Evolutionary conservation across 202 grass and related monocot genomes (phyloP).

Genomic region (Carex arenaria): DNA sequence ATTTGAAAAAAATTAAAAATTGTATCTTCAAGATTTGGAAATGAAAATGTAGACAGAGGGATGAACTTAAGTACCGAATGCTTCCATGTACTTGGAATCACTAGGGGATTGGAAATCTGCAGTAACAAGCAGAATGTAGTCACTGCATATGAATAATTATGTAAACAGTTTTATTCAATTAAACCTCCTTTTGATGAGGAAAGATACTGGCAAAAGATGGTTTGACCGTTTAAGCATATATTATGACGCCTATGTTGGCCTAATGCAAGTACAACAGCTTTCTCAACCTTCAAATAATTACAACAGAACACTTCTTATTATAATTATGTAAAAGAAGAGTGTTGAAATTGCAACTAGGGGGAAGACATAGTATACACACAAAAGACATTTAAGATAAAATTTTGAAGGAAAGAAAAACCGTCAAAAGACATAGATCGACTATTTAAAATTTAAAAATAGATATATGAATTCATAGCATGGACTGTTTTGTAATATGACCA

Average conservation of each 20-base stretch:
- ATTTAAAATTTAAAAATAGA: too few species aligned
- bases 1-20: neutral
- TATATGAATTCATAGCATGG: too few species aligned
- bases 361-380: neutral
- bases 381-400: neutral
- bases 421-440: slow-evolving; percentile 24
- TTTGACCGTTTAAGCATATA: slow-evolving; percentile 32
- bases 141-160: neutral
- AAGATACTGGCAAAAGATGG: slow-evolving; percentile 46
- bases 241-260: slow-evolving; percentile 55
- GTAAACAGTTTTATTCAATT: neutral
- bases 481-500: too few species aligned
- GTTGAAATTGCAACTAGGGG: neutral
- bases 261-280: slow-evolving; percentile 84
- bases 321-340: neutral
- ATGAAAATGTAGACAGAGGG: slow-evolving; percentile 20
- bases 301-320: neutral
- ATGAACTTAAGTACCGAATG: slow-evolving; percentile 54
- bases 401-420: slow-evolving; percentile 44
- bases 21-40: slow-evolving; percentile 1
- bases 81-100: slow-evolving; percentile 76
- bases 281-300: slow-evolving; percentile 77
- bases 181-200: neutral
- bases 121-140: slow-evolving; percentile 6
- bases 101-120: slow-evolving; percentile 66